These are phyloP conservation scores for Neonectria ditissima DNA, from an alignment of 2,329 filamentous ascomycete genomes.

Conservation along the genomic window DNA sequence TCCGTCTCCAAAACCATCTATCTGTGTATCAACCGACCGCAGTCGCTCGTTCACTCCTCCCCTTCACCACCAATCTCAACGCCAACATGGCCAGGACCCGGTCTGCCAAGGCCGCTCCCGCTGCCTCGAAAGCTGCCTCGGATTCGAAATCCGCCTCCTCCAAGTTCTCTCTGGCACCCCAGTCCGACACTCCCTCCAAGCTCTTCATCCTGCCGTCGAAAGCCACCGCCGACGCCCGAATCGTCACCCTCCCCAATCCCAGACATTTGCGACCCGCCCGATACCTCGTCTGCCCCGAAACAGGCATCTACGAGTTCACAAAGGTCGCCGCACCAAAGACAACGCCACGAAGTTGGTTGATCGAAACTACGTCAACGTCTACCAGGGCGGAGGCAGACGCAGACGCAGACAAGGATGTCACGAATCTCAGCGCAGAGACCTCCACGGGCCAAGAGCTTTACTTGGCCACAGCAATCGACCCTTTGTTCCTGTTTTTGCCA, in stretches of 20 bases:
- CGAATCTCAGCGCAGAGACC: slow-evolving; percentile 50
- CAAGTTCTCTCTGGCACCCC: slow-evolving; percentile 56
- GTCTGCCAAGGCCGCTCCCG: slow-evolving; percentile 53
- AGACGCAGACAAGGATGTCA: slow-evolving; percentile 26
- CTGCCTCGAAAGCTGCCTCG: slow-evolving; percentile 43
- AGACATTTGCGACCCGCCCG: slow-evolving; percentile 65
- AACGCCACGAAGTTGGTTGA: slow-evolving; percentile 71
- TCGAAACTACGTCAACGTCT: slow-evolving; percentile 53
- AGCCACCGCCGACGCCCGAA: slow-evolving; percentile 64
- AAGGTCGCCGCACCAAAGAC: slow-evolving; percentile 65
- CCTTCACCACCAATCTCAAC: not conserved
- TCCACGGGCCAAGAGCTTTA: slow-evolving; percentile 80
- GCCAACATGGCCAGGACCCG: slow-evolving; percentile 63
- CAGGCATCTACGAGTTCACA: slow-evolving; percentile 75
- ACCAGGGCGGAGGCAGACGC: slow-evolving; percentile 31
- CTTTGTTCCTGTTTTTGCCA: slow-evolving; percentile 85
- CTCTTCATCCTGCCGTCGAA: slow-evolving; percentile 72
- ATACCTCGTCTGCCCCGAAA: slow-evolving; percentile 72
- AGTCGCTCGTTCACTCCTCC: not conserved
- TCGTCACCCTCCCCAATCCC: slow-evolving; percentile 71
- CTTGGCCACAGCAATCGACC: slow-evolving; percentile 85
- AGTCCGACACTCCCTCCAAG: slow-evolving; percentile 59
- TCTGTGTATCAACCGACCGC: not conserved
- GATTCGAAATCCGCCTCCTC: slow-evolving; percentile 48
- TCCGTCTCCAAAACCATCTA: not conserved